Percentiles rank a stretch among this genome's conserved stretches.
Evolutionary conservation across 2,329 filamentous ascomycete genomes (phyloP).

Genomic region (Endocalyx cinctus): DNA sequence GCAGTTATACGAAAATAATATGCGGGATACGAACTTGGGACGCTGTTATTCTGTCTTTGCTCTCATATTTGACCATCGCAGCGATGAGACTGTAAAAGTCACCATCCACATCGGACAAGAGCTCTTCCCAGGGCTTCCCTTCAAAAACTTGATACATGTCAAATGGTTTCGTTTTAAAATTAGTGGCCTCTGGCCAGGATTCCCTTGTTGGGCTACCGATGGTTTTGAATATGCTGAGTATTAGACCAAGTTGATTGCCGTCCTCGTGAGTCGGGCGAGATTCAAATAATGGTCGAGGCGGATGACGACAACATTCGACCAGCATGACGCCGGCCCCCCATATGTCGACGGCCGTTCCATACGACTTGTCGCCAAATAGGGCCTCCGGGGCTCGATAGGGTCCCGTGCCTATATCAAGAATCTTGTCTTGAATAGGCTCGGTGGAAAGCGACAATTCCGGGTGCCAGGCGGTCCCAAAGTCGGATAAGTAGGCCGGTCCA

Average conservation of each 20-base stretch:
- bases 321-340: conserved; percentile 86
- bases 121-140: conserved; percentile 59
- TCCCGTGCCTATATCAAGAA: conserved; percentile 90
- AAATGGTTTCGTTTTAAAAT: conserved; percentile 73
- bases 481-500: conserved; percentile 74
- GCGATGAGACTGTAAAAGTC: conserved; percentile 62
- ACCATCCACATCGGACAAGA: conserved; percentile 59
- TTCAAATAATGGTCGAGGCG: conserved; percentile 68
- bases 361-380: conserved; percentile 75
- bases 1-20: too few species aligned
- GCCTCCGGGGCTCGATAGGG: conserved; percentile 87
- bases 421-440: conserved; percentile 66
- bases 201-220: conserved; percentile 79
- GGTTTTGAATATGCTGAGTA: conserved; percentile 88
- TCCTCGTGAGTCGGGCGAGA: conserved; percentile 68
- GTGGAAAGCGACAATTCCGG: conserved; percentile 50
- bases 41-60: conserved; percentile 61
- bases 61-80: conserved; percentile 69
- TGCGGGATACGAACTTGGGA: conserved; percentile 46
- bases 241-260: conserved; percentile 85
- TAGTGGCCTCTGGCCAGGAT: conserved; percentile 74
- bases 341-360: conserved; percentile 72
- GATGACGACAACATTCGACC: conserved; percentile 62
- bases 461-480: conserved; percentile 92
- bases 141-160: conserved; percentile 81